Evolutionary conservation across 306 rosid genomes (phyloP).

Genomic region (Casuarina equisetifolia): DNA sequence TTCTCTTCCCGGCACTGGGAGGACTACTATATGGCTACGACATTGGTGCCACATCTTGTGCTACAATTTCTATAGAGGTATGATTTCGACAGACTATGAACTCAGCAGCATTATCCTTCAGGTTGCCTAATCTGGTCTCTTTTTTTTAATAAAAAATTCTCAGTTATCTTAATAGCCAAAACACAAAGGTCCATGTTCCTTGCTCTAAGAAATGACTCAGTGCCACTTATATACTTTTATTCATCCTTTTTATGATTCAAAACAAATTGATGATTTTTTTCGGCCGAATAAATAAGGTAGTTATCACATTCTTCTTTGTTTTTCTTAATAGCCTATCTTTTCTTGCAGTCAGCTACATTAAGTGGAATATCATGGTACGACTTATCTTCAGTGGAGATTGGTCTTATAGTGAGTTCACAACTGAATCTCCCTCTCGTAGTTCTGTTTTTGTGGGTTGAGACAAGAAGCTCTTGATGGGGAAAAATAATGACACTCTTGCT

Average conservation of each 20-base stretch:
- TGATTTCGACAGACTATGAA: constrained; percentile 5
- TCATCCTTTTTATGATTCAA: neutral
- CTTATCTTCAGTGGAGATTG: constrained; percentile 74
- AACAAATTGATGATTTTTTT: neutral
- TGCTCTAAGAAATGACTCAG: constrained; percentile 1
- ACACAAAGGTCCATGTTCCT: neutral
- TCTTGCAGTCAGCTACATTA: constrained; percentile 68
- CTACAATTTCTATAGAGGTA: constrained; percentile 81
- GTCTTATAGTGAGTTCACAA: constrained; percentile 76
- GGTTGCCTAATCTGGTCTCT: neutral
- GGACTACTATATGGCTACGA: constrained; percentile 93
- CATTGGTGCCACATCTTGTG: constrained; percentile 88
- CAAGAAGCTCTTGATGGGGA: constrained; percentile 20
- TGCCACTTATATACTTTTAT: neutral
- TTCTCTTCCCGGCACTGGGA: constrained; percentile 94
- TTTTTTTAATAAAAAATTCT: neutral
- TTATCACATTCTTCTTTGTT: constrained; percentile 16
- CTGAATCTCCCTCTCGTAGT: constrained; percentile 18
- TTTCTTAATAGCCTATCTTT: constrained; percentile 22
- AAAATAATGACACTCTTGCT: neutral
- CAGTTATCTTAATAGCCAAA: neutral
- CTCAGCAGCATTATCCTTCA: neutral
- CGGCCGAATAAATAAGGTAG: neutral
- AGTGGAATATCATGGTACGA: constrained; percentile 90
- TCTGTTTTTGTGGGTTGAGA: constrained; percentile 15